Evolutionary conservation across 176 grass and related monocot species (phyloP), one percentile per base, ranked within the genome.

Genomic region (Cenchrus fungigraminus): DNA sequence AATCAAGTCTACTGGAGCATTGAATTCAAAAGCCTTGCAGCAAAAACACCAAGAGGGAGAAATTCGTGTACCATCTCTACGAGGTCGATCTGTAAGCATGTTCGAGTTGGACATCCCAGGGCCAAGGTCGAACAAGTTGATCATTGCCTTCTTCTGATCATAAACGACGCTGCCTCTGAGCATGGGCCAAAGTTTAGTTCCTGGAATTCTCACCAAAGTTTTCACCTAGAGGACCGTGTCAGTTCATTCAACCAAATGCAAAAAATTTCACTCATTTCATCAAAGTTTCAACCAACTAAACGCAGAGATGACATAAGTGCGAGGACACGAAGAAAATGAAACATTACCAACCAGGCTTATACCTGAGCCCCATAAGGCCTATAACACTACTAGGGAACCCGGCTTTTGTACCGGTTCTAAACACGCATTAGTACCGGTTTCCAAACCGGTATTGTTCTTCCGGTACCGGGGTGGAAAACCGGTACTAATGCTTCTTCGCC

Each of bases 81-180:
- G 83, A 85, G 45, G 9, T 89, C 74, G 82, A 67, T 88, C 80
- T 0, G 70, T 19, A 37, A 76, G 76, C 80, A 84, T 52, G 52
- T 89, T 87, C 2, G 61, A 67, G 81, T 71, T 87, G 67, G 90
- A 54, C 91, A 95, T 92, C 70, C 90, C 82, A 9, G 93, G 10
- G 20, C 79, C 89, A 64, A 89, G 76, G 59, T 95, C 91, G 10
- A 92, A 92, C 76, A 91, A 46, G 74, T 89, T 95, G 76, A 92
- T 91, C 93, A 95, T 89, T 53, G 75, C 63, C 32, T 81, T 55
- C 59, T 68, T 83, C 43, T 74, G 31, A 79, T 50, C 0, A 91
- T 61, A 79, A 55, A 68, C 25, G 25, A 25, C 6, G 29, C 32
- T 54, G 5, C 80, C 68, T 84, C 61, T 12, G 12, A 69, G 68